Evolutionary conservation across 495 filamentous ascomycete species (phyloP).

Genomic region (Aspergillus steynii): DNA sequence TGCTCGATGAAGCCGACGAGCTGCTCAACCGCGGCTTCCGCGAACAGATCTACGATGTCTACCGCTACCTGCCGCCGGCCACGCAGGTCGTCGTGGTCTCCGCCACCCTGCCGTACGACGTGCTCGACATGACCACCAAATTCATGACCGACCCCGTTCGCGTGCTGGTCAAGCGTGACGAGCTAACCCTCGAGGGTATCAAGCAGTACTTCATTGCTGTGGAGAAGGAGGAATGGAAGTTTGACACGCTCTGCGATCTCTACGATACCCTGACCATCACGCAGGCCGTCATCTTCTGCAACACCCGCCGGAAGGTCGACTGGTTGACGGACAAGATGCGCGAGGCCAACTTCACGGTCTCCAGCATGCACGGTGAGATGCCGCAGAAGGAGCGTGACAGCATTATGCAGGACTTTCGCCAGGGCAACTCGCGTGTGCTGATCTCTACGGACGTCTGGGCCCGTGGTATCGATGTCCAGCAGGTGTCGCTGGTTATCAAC

Average conservation of each 20-base stretch:
- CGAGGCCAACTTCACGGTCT: constrained; percentile 96
- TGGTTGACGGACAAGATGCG: constrained; percentile 99
- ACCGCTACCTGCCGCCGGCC: constrained; percentile 90
- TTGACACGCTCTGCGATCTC: constrained; percentile 98
- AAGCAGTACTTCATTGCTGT: constrained; percentile 99
- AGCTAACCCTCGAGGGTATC: constrained; percentile 95
- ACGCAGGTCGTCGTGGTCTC: constrained; percentile 98
- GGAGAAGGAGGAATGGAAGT: constrained; percentile 99
- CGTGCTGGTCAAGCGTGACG: constrained; percentile 99
- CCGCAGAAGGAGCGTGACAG: constrained; percentile 94
- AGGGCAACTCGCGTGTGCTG: constrained; percentile 93
- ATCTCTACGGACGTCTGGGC: constrained; percentile 98
- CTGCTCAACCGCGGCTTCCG: constrained; percentile 89
- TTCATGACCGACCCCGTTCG: constrained; percentile 99
- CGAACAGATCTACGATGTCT: constrained; percentile 99
- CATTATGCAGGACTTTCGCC: constrained; percentile 99
- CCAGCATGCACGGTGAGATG: constrained; percentile 99
- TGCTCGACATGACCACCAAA: constrained; percentile 98
- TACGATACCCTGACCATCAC: constrained; percentile 99
- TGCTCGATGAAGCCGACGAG: constrained; percentile 97
- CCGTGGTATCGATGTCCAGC: constrained; percentile 98
- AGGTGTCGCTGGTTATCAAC: constrained; percentile 99
- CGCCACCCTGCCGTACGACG: constrained; percentile 95
- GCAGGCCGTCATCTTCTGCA: constrained; percentile 99
- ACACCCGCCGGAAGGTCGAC: constrained; percentile 98